Conservation (phyloP, 2,329 filamentous ascomycete species). For the Pseudocercospora fijiensis region DNA sequence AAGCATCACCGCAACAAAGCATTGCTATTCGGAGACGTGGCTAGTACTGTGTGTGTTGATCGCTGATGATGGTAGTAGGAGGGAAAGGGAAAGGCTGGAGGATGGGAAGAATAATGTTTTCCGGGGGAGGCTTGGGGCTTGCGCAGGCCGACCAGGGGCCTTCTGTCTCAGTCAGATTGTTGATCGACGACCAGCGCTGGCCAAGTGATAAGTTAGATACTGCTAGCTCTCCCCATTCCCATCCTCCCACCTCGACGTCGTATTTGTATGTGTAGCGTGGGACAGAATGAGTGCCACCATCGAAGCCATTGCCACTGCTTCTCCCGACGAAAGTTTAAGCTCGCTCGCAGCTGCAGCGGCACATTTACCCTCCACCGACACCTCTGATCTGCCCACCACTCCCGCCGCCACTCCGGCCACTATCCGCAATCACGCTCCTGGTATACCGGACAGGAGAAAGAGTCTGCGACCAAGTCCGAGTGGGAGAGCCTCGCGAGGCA, state of each 20-base stretch:
- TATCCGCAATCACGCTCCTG: conserved; percentile 33
- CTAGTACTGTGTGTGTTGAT: no score
- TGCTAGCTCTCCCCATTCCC: neutral
- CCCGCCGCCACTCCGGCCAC: conserved; percentile 3
- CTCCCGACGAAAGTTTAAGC: neutral
- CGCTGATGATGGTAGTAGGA: neutral
- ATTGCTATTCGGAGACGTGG: neutral
- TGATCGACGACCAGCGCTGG: neutral
- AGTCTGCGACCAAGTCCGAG: conserved; percentile 22
- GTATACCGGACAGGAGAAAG: conserved; percentile 33
- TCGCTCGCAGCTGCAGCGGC: neutral
- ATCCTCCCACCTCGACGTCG: neutral
- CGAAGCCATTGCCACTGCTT: conserved; percentile 2
- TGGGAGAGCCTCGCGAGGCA: conserved; percentile 14
- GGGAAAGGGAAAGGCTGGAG: neutral
- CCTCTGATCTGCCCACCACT: neutral
- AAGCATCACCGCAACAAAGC: neutral
- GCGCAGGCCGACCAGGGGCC: neutral
- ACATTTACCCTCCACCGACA: neutral
- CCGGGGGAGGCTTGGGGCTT: neutral
- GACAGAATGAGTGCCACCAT: neutral
- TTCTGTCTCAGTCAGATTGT: neutral
- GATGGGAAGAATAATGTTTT: neutral
- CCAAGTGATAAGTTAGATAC: no score
- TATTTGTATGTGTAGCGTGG: neutral